Percentiles rank a stretch among this genome's conserved stretches.
These are phyloP conservation scores for Aspergillus arachidicola DNA, from an alignment of 2,329 filamentous ascomycete genomes.

Conservation along the genomic window DNA sequence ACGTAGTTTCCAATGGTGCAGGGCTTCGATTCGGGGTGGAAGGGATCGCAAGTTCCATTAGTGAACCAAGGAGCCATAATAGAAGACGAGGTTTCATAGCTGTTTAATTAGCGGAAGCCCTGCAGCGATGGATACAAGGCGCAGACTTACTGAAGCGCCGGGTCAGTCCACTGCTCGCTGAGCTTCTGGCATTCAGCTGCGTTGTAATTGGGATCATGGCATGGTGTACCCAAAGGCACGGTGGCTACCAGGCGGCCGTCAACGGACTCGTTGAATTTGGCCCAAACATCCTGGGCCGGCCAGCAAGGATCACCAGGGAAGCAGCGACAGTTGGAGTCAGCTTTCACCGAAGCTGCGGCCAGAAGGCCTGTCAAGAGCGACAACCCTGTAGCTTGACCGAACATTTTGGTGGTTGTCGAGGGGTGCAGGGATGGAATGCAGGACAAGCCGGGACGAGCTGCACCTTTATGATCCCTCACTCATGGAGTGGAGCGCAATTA, in stretches of 20 bases:
- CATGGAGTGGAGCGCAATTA: no score
- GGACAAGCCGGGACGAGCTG: not conserved
- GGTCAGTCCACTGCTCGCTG: constrained; percentile 47
- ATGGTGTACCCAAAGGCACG: constrained; percentile 55
- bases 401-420: not conserved
- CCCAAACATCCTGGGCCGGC: constrained; percentile 54
- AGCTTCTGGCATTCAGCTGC: constrained; percentile 46
- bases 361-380: constrained; percentile 7
- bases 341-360: not conserved
- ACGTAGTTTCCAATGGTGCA: constrained; percentile 35
- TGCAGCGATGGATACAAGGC: no score
- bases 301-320: constrained; percentile 59
- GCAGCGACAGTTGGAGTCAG: constrained; percentile 44
- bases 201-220: constrained; percentile 55
- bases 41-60: constrained; percentile 49
- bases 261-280: constrained; percentile 55
- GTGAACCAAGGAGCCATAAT: constrained; percentile 43
- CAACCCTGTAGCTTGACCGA: not conserved
- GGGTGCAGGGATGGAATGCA: not conserved
- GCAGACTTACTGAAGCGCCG: constrained; percentile 48
- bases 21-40: constrained; percentile 31
- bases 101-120: constrained; percentile 22
- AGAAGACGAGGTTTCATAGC: constrained; percentile 60
- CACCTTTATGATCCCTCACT: not conserved
- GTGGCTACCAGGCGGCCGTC: constrained; percentile 56